Evolutionary conservation across 2,329 filamentous ascomycete species (phyloP), one percentile per base, ranked within the genome.

Genomic region (Claviceps sp.): DNA sequence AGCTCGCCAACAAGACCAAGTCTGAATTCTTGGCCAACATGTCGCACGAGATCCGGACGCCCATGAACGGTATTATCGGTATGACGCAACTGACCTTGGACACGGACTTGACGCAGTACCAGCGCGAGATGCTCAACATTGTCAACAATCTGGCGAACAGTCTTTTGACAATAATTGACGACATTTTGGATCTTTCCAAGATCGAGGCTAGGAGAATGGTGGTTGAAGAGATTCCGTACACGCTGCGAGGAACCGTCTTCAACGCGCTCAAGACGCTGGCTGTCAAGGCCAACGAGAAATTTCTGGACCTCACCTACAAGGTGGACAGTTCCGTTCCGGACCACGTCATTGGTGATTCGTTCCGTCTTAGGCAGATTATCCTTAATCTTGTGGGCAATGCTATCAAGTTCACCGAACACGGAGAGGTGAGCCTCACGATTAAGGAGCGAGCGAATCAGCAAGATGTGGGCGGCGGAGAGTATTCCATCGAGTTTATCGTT

Each of bases 1-100:
- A 98, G 67, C 74, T 96, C 65, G 93, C 93, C 57, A 97, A 96
- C 74, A 91, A 94, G 71, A 97, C 91, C 43, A 98, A 98, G 65
- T 96, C 91, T 9, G 93, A 97, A 64, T 98, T 98, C 73, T 73
- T 98, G 54, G 93, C 93, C 55, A 98, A 98, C 67, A 97, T 97
- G 91, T 95, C 88, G 46, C 91, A 97, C 77, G 91, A 97, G 69
- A 97, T 97, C 61, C 81, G 91, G 65, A 98, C 93, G 38, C 93
- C 89, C 1, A 95, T 95, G 79, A 95, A 96, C 72, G 90, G 90
- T 61, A 96, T 96, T 64, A 95, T 96, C 60, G 90, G 90, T 63
- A 96, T 97, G 91, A 96, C 90, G 2, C 90, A 96, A 67, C 76
- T 98, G 52, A 96, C 93, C 1, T 77, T 98, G 51, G 93, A 98